Evolutionary conservation across 1,284 basidiomycete genomes (phyloP).

Genomic region (Cryptococcus sp.): DNA sequence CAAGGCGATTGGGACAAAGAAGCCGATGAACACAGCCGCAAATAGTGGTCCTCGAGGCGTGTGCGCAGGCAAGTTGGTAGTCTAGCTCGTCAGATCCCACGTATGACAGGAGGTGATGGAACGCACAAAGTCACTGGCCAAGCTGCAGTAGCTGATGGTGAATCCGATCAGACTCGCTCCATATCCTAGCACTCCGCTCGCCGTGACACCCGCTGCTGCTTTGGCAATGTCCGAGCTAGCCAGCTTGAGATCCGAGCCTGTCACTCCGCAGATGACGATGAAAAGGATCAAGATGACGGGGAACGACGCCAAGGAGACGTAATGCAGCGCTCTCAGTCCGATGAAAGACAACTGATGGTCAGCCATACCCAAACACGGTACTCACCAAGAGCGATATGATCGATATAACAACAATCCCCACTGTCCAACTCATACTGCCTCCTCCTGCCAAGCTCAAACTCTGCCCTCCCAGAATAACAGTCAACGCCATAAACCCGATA

Average conservation of each 20-base stretch:
- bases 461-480: conserved; percentile 72
- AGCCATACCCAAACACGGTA: conserved; percentile 9
- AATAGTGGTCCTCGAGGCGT: conserved; percentile 53
- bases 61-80: conserved; percentile 44
- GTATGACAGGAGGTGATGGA: not conserved
- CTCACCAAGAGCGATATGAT: conserved; percentile 66
- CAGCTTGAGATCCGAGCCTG: conserved; percentile 54
- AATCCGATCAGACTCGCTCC: conserved; percentile 41
- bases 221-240: conserved; percentile 26
- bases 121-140: conserved; percentile 43
- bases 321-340: conserved; percentile 49
- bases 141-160: conserved; percentile 37
- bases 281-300: conserved; percentile 61
- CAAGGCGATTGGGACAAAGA: conserved; percentile 61
- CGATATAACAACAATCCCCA: conserved; percentile 83
- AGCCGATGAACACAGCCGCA: conserved; percentile 65
- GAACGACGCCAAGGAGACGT: conserved; percentile 41
- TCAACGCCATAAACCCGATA: conserved; percentile 69
- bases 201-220: conserved; percentile 27
- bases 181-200: conserved; percentile 37
- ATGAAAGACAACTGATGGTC: conserved; percentile 47
- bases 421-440: conserved; percentile 51
- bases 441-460: conserved; percentile 65
- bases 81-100: conserved; percentile 17
- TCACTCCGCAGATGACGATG: conserved; percentile 64